phyloP scores from a whole-genome alignment of 2,329 filamentous ascomycete species.

The Monilinia fructicola region DNA sequence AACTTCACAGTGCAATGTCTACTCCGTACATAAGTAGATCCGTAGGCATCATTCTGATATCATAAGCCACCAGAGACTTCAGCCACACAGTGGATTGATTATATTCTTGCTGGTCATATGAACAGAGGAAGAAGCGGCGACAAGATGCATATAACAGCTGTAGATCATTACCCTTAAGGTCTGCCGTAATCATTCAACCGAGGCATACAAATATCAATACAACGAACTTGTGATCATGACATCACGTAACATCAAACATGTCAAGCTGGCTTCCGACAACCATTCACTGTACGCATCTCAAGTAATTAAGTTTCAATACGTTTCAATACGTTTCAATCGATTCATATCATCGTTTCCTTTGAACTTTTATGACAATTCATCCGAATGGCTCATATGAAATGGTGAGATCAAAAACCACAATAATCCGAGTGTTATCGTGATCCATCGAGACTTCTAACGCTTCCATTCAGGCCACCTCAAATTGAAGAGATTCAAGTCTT shows the following conservation, averaged over 20 bases:
- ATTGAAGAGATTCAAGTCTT: slow-evolving; percentile 5
- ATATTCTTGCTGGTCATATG: too few relatives aligned
- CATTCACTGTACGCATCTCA: background rate
- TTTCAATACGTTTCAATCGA: background rate
- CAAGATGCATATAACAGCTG: background rate
- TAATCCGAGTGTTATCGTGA: background rate
- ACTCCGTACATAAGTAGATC: too few relatives aligned
- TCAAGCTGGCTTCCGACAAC: background rate
- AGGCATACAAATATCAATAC: background rate
- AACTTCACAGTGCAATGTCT: too few relatives aligned
- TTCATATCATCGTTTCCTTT: background rate
- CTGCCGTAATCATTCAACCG: background rate
- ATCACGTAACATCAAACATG: background rate
- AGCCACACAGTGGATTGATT: background rate
- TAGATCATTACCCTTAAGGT: background rate
- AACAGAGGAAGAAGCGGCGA: background rate
- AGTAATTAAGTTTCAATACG: too few relatives aligned
- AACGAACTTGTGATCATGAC: background rate
- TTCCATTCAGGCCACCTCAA: background rate
- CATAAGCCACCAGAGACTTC: background rate
- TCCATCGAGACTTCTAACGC: background rate
- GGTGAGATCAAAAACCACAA: background rate
- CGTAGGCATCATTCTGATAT: too few relatives aligned
- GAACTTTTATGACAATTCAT: background rate
- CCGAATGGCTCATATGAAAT: slow-evolving; percentile 15